Conservation (phyloP, 768 basidiomycete genomes). For the Podaxis carcinomalis region DNA sequence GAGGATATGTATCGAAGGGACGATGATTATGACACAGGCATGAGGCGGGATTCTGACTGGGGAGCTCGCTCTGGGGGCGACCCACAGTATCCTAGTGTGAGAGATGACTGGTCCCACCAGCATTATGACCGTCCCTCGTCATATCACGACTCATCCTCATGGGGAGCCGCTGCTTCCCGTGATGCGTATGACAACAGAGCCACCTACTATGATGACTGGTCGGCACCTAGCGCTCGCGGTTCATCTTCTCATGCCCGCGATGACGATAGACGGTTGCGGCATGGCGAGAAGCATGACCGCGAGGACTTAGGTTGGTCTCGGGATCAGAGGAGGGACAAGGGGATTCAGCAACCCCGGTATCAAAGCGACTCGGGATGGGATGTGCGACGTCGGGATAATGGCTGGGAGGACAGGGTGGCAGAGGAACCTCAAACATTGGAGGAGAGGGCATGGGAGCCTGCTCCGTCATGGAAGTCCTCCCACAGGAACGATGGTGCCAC, state of each 20-base stretch:
- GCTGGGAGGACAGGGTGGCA: slow-evolving; percentile 27
- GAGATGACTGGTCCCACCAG: slow-evolving; percentile 50
- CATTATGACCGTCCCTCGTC: slow-evolving; percentile 37
- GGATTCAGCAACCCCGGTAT: slow-evolving; percentile 26
- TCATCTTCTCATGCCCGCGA: slow-evolving; percentile 19
- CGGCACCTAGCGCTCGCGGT: slow-evolving; percentile 22
- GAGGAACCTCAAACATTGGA: slow-evolving; percentile 25
- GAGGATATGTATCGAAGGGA: slow-evolving; percentile 44
- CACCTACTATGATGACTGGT: slow-evolving; percentile 28
- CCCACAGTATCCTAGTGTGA: slow-evolving; percentile 36
- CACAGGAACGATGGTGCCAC: not conserved
- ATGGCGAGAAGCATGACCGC: slow-evolving; percentile 28
- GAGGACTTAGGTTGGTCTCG: slow-evolving; percentile 30
- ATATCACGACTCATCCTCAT: slow-evolving; percentile 44
- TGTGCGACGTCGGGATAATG: slow-evolving; percentile 41
- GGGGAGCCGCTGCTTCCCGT: slow-evolving; percentile 29
- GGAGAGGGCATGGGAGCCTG: slow-evolving; percentile 72
- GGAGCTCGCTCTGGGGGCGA: slow-evolving; percentile 30
- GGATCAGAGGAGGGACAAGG: slow-evolving; percentile 38
- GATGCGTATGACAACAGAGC: slow-evolving; percentile 34
- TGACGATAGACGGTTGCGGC: slow-evolving; percentile 32
- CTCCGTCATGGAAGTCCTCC: slow-evolving; percentile 59
- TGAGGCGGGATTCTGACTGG: slow-evolving; percentile 46
- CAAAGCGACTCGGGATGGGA: slow-evolving; percentile 54
- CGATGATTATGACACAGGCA: slow-evolving; percentile 41